These are phyloP conservation scores for Trifolium fragiferum DNA, from an alignment of 306 rosid species.

Conservation along the genomic window DNA sequence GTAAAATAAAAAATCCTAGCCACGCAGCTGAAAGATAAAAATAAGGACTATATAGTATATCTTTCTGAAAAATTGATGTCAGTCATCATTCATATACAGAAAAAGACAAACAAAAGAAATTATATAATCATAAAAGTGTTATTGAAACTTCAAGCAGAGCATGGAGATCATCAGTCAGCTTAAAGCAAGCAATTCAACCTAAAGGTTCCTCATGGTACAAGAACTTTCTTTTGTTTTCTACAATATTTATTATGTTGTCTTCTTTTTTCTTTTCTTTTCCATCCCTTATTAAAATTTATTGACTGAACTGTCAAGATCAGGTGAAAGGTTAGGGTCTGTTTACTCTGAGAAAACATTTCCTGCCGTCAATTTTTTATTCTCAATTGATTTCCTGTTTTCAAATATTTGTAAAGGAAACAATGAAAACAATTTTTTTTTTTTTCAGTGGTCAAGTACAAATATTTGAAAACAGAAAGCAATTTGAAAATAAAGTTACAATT, in stretches of 20 bases:
- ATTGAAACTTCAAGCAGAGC: conserved; percentile 28
- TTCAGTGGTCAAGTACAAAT: too few species aligned
- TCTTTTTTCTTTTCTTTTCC: background rate
- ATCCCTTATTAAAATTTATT: conserved; percentile 9
- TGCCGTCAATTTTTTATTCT: background rate
- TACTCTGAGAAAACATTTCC: background rate
- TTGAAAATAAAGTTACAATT: too few species aligned
- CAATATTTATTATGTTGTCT: conserved; percentile 24
- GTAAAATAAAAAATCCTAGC: background rate
- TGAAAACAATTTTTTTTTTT: background rate
- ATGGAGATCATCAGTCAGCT: conserved; percentile 21
- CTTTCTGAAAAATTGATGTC: background rate
- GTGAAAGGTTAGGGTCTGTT: conserved; percentile 5
- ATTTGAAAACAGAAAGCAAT: too few species aligned
- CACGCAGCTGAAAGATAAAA: conserved; percentile 6
- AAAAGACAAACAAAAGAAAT: conserved; percentile 7
- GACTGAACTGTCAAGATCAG: conserved; percentile 18
- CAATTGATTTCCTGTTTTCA: background rate
- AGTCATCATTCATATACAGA: conserved; percentile 13
- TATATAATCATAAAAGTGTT: conserved; percentile 3
- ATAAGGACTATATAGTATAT: background rate
- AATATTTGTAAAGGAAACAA: background rate
- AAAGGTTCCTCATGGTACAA: conserved; percentile 15
- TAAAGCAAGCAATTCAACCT: conserved; percentile 19
- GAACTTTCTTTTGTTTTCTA: conserved; percentile 27